Evolutionary conservation across 768 basidiomycete genomes (phyloP), one percentile per base, ranked within the genome.

Genomic region (Leccinum rimulosum): DNA sequence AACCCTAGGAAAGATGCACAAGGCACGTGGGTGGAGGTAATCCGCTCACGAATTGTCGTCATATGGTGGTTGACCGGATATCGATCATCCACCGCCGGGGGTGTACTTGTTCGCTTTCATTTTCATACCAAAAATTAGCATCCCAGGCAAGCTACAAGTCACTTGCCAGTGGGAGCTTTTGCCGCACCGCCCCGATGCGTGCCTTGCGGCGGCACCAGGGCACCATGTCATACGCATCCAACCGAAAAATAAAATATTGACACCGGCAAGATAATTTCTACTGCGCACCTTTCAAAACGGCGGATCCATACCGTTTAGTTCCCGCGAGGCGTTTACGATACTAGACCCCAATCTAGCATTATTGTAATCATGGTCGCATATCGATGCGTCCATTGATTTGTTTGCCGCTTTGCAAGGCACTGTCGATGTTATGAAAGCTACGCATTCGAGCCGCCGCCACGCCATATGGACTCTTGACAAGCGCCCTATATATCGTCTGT

Each of bases 301-400:
- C 31, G 52, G 22, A 53, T 6, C 52, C 38, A 38, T 38, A 35
- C 33, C 33, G 0, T 9, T 35, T 19, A 1, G 22, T 22, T 54
- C 56, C 56, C 56, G 56, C 56, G 56, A 57, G 19, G 22, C 50
- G 8, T 57, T 43, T 52, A 52, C 56, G 50, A 22, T 28, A 57
- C 19, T 1, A 35, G 35, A 28, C 25, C 33, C 35, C 52, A 19
- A 12, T 19, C 43, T 19, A 19, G 19, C 3, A 11, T 45, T 45
- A 19, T 45, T 45, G 43, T 6, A 45, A 45, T 45, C n/a, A 19
- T 19, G n/a, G 6, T 43, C 43, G 10, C 43, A 11, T 43, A 43
- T 19, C 43, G n/a, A 11, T 19, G n/a, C n/a, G 43, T 43, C n/a
- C 43, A 19, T 17, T 43, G n/a, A 11, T 51, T 19, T 30, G 6